Conservation (phyloP, 73 alveolate species). For the Tetrahymena borealis region DNA sequence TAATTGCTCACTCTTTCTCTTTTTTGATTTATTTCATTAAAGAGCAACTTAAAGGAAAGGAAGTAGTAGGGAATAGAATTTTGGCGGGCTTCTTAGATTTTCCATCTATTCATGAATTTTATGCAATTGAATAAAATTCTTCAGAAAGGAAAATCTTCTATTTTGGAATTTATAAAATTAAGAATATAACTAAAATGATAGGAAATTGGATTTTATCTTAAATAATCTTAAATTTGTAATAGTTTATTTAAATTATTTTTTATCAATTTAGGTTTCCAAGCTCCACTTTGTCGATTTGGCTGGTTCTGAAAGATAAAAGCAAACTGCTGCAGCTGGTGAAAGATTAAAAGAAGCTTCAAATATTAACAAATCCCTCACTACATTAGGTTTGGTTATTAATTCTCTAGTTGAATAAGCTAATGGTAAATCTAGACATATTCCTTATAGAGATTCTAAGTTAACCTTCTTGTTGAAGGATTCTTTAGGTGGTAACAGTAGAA, state of each 20-base stretch:
- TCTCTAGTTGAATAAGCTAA: constrained; percentile 69
- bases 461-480: constrained; percentile 76
- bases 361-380: constrained; percentile 89
- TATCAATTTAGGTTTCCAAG: constrained; percentile 47
- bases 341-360: constrained; percentile 95
- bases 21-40: not conserved
- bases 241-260: not conserved
- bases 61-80: not conserved
- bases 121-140: too few species aligned
- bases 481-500: constrained; percentile 79
- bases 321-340: constrained; percentile 84
- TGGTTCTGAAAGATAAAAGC: constrained; percentile 92
- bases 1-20: not conserved
- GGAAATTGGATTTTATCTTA: too few species aligned
- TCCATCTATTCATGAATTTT: not conserved
- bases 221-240: too few species aligned
- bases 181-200: too few species aligned
- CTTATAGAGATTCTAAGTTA: constrained; percentile 80
- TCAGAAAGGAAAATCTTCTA: too few species aligned
- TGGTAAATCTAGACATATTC: constrained; percentile 73
- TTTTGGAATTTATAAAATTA: too few species aligned
- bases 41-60: not conserved
- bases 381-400: constrained; percentile 91
- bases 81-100: not conserved
- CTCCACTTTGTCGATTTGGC: constrained; percentile 96